Conservation (phyloP, 2,329 filamentous ascomycete genomes). For the Simplicillium sp. region DNA sequence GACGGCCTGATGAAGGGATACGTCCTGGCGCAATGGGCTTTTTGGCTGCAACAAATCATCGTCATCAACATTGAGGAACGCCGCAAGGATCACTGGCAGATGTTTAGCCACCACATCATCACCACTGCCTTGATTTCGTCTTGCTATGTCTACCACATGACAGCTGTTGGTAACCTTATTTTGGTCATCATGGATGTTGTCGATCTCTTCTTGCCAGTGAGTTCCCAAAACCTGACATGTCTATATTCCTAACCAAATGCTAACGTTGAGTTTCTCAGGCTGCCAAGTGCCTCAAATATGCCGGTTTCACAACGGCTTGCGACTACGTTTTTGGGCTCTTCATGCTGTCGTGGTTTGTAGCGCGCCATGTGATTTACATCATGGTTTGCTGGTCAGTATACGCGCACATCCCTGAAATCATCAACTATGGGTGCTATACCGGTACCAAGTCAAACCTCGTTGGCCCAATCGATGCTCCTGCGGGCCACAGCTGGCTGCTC, state of each 20-base stretch:
- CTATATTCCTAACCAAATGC: slow-evolving; percentile 1
- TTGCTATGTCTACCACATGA: slow-evolving; percentile 81
- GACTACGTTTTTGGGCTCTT: slow-evolving; percentile 80
- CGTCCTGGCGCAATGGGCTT: slow-evolving; percentile 80
- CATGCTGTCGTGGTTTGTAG: slow-evolving; percentile 73
- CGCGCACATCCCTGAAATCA: slow-evolving; percentile 49
- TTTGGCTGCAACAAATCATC: slow-evolving; percentile 90
- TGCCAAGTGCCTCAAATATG: slow-evolving; percentile 90
- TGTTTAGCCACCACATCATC: slow-evolving; percentile 91
- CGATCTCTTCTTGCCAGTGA: slow-evolving; percentile 77
- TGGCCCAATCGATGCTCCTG: slow-evolving; percentile 40
- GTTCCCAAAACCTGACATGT: too few relatives aligned
- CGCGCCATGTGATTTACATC: slow-evolving; percentile 73
- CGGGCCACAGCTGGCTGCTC: slow-evolving; percentile 52
- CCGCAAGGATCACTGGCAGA: slow-evolving; percentile 91
- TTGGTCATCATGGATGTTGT: slow-evolving; percentile 90
- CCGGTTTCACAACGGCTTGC: slow-evolving; percentile 65
- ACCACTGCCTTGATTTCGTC: slow-evolving; percentile 72
- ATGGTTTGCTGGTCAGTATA: slow-evolving; percentile 77
- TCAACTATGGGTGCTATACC: slow-evolving; percentile 63
- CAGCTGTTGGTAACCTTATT: slow-evolving; percentile 79
- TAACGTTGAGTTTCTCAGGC: slow-evolving; percentile 36
- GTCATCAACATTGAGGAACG: slow-evolving; percentile 92
- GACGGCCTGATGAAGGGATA: slow-evolving; percentile 74
- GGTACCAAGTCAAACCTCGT: slow-evolving; percentile 44